phyloP scores from a whole-genome alignment of 371 early-diverging fungal species.

The Lichtheimia ornata region DNA sequence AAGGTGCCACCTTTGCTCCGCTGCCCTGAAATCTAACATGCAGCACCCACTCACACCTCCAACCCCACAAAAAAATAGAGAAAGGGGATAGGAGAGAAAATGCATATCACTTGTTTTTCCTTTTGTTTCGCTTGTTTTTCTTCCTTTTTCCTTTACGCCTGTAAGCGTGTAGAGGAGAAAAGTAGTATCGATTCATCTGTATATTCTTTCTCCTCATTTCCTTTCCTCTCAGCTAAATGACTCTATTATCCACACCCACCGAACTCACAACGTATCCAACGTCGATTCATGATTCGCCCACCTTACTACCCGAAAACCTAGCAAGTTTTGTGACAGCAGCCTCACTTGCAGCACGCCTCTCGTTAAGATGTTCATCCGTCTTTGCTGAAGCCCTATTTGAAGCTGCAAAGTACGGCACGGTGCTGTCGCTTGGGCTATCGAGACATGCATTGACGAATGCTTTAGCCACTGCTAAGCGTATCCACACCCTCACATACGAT shows the following conservation, averaged over 20 bases:
- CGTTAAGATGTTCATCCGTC: slow-evolving; percentile 41
- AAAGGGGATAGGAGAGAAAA: neutral
- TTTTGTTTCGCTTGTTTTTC: neutral
- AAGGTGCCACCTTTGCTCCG: slow-evolving; percentile 3
- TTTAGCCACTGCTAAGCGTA: slow-evolving; percentile 54
- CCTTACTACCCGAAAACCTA: slow-evolving; percentile 45
- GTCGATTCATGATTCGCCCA: slow-evolving; percentile 30
- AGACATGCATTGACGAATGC: slow-evolving; percentile 59
- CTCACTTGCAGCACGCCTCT: slow-evolving; percentile 45
- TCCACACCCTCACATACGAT: slow-evolving; percentile 43
- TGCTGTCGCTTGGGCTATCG: slow-evolving; percentile 58
- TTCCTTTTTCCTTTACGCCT: too few relatives aligned
- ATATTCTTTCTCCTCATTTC: neutral
- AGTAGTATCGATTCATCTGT: too few relatives aligned
- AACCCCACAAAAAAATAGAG: neutral
- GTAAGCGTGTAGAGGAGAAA: too few relatives aligned
- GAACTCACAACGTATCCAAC: slow-evolving; percentile 10
- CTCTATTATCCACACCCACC: neutral
- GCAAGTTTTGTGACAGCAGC: slow-evolving; percentile 43
- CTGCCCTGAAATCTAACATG: slow-evolving; percentile 4
- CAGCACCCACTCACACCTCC: neutral
- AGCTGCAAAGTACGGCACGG: slow-evolving; percentile 62
- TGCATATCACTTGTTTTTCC: neutral
- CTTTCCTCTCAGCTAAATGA: neutral
- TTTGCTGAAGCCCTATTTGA: slow-evolving; percentile 59